Base-by-base conservation (phyloP, 2,329 filamentous ascomycete species). In the Karstenula rhodostoma region DNA sequence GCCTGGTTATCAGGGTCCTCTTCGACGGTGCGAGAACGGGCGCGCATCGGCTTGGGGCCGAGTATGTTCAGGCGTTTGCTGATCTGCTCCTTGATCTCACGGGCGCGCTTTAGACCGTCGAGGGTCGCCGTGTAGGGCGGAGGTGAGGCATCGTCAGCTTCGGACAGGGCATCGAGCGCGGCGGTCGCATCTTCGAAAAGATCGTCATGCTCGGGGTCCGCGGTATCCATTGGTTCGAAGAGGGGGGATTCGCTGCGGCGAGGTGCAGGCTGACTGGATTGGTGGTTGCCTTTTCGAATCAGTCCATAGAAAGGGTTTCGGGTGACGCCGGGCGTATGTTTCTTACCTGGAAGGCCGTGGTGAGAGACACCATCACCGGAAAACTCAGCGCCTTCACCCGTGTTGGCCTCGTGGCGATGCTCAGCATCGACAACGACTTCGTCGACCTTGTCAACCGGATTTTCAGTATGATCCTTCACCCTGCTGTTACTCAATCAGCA, bases 1-100 rank as follows among this genome's bases (percentile, higher is more conserved):
- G 70, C 59, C 17, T 65, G 59, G 60, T 77, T 74, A 22, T 79
- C 76, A 0, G 70, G 67, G 58, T 77, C 67, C 3, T 69, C 61
- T 37, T 73, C 61, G 22, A 56, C 47, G 9, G 22, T 17, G 17
- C 40, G 55, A 29, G 50, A 44, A 15, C 27, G 50, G 43, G 19
- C 37, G 15, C 37, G 56, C 10, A 33, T 50, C 9, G 61, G 50
- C 29, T 48, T 56, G 2, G 61, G 43, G 33, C 63, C 60, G 6
- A 68, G 56, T 17, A 69, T 50, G 2, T 67, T 49, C 40, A 65
- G 48, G 32, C 60, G 66, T 48, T 58, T 58, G 27, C 62, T 15
- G 42, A 67, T 58, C 9, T 60, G 48, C 2, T 37, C 56, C 22
- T 73, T 74, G 49, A 68, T 65, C 17, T 29, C 54, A 44, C 67